These are phyloP conservation scores for Lipomyces yamanashiensis DNA, from an alignment of 805 yeast species.

Conservation along the genomic window DNA sequence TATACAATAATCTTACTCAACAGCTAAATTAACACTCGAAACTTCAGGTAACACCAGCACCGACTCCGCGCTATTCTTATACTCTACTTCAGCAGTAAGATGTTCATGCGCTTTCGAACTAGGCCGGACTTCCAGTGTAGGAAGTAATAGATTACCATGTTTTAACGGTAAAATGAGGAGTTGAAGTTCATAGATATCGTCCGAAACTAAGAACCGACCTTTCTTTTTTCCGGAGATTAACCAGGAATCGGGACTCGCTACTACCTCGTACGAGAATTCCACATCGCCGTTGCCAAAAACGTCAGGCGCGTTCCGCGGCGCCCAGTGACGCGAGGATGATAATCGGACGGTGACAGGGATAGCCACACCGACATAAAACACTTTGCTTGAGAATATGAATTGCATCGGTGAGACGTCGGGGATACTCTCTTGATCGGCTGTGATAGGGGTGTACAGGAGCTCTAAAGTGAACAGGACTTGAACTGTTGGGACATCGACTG, in stretches of 20 bases:
- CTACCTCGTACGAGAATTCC: constrained; percentile 54
- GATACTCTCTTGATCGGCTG: not conserved
- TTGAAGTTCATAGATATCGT: constrained; percentile 39
- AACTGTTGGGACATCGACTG: constrained; percentile 66
- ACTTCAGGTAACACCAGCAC: constrained; percentile 70
- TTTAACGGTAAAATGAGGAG: constrained; percentile 72
- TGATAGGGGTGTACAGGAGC: constrained; percentile 32
- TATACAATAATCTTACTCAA: not conserved
- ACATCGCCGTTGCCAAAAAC: constrained; percentile 26
- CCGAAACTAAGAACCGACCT: constrained; percentile 49
- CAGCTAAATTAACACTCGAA: constrained; percentile 25
- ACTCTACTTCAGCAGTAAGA: constrained; percentile 61
- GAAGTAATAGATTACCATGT: constrained; percentile 73
- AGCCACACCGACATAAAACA: constrained; percentile 66
- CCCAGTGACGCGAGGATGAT: constrained; percentile 55
- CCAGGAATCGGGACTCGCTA: constrained; percentile 72
- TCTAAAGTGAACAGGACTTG: constrained; percentile 65
- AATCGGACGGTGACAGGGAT: constrained; percentile 54
- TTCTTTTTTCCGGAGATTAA: constrained; percentile 71
- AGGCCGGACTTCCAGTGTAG: constrained; percentile 57
- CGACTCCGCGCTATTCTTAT: constrained; percentile 69
- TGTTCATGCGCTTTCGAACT: constrained; percentile 44
- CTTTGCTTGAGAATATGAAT: constrained; percentile 42
- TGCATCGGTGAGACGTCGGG: constrained; percentile 8
- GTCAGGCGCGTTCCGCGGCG: constrained; percentile 23